phyloP scores from a whole-genome alignment of 1,284 basidiomycete genomes.

The Ceratobasidium sp. region DNA sequence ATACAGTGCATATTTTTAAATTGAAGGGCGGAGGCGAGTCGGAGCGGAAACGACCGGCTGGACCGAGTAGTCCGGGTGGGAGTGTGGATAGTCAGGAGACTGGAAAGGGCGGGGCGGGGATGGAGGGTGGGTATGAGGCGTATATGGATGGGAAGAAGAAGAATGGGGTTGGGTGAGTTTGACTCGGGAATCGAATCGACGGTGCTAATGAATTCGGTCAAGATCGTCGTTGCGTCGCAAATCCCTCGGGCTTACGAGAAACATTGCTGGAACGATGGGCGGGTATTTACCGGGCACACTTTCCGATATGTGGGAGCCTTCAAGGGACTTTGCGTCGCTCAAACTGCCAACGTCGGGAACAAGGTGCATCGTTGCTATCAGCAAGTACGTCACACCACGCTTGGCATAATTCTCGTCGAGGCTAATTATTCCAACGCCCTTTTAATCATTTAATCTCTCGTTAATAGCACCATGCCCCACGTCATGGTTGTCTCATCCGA shows the following conservation, averaged over 20 bases:
- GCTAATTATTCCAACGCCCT: too few species aligned
- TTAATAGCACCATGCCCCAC: constrained; percentile 86
- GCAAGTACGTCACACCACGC: constrained; percentile 70
- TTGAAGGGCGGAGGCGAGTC: constrained; percentile 62
- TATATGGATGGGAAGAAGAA: constrained; percentile 79
- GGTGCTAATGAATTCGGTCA: too few species aligned
- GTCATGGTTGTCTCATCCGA: constrained; percentile 98
- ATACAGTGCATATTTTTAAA: constrained; percentile 98
- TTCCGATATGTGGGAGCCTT: constrained; percentile 97
- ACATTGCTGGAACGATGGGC: constrained; percentile 66
- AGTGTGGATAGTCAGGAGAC: constrained; percentile 73
- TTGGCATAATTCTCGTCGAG: neutral
- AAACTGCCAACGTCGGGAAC: constrained; percentile 86
- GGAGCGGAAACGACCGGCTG: constrained; percentile 11
- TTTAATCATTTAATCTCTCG: neutral
- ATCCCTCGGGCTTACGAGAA: constrained; percentile 47
- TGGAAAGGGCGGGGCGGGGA: constrained; percentile 61
- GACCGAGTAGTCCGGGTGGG: constrained; percentile 67
- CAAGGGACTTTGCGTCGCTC: constrained; percentile 93
- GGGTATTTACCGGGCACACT: constrained; percentile 91
- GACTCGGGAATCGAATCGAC: neutral
- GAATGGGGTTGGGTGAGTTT: constrained; percentile 66
- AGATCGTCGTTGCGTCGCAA: constrained; percentile 47
- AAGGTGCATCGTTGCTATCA: constrained; percentile 86
- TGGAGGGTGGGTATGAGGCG: constrained; percentile 81